phyloP scores from a whole-genome alignment of 2,329 filamentous ascomycete genomes.

The Catunica adiposa region DNA sequence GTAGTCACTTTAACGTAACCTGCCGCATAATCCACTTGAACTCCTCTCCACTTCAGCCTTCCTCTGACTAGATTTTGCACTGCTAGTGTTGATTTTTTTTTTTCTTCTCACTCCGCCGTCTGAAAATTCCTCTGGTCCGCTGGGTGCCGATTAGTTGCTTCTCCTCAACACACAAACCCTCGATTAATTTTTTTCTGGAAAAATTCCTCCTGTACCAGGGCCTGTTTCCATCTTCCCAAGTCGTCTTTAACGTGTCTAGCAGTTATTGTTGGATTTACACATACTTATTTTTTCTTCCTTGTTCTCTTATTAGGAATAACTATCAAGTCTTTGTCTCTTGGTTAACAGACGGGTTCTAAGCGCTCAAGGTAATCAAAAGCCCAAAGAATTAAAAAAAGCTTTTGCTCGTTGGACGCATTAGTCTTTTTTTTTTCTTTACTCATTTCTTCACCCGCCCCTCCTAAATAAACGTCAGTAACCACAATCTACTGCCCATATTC shows the following conservation, averaged over 20 bases:
- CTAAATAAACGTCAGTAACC: neutral
- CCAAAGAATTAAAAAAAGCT: neutral
- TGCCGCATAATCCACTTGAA: neutral
- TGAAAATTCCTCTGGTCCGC: conserved; percentile 2
- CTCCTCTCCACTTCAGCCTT: neutral
- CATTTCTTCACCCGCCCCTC: neutral
- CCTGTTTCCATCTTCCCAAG: neutral
- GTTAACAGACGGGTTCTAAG: neutral
- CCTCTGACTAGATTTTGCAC: neutral
- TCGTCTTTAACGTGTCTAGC: too few relatives aligned
- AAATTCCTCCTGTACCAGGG: conserved; percentile 1
- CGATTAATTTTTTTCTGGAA: conserved; percentile 3
- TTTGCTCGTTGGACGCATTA: neutral
- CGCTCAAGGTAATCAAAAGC: neutral
- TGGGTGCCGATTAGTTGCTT: neutral
- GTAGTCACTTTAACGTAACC: neutral
- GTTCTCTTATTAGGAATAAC: too few relatives aligned
- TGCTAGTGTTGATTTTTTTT: conserved; percentile 1
- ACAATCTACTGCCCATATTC: neutral
- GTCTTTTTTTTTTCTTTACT: neutral
- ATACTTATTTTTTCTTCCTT: neutral
- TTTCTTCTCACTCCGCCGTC: neutral
- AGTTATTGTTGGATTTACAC: neutral
- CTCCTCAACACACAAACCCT: neutral
- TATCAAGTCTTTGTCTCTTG: too few relatives aligned